Evolutionary conservation across 176 grass and related monocot genomes (phyloP).

Genomic region (Hyparrhenia diplandra): DNA sequence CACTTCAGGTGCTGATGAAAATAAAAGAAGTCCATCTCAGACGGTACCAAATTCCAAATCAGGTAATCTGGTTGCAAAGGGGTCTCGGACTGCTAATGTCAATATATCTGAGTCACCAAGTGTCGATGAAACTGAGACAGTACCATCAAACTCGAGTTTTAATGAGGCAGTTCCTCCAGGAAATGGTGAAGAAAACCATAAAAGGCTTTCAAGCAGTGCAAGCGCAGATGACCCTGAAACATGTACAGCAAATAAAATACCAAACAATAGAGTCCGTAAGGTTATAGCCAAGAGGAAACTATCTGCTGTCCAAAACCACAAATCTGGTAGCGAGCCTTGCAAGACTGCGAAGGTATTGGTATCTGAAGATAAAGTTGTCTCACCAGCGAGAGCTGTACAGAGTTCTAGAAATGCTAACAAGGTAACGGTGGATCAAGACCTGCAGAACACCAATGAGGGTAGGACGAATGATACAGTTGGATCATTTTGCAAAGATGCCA

Average conservation of each 20-base stretch:
- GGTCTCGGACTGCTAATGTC: constrained; percentile 4
- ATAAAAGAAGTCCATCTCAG: constrained; percentile 1
- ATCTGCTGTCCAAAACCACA: constrained; percentile 30
- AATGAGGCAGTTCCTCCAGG: constrained; percentile 9
- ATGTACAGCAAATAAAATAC: constrained; percentile 19
- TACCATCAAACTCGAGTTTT: constrained; percentile 4
- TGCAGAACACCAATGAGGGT: neutral
- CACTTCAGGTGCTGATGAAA: constrained; percentile 2
- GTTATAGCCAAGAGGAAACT: constrained; percentile 68
- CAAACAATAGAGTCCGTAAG: constrained; percentile 45
- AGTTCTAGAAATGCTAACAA: constrained; percentile 31
- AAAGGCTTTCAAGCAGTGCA: constrained; percentile 31
- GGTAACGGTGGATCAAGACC: neutral
- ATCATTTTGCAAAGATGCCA: constrained; percentile 22
- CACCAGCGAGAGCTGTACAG: constrained; percentile 6
- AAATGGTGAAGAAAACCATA: constrained; percentile 4
- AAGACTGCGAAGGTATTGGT: constrained; percentile 16
- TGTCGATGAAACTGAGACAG: neutral
- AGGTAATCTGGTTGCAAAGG: constrained; percentile 17
- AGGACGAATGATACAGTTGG: constrained; percentile 7
- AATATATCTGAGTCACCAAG: neutral
- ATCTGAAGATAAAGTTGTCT: constrained; percentile 21
- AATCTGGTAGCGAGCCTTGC: constrained; percentile 13
- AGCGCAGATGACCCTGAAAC: constrained; percentile 26
- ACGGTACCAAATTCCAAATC: neutral